Base-by-base conservation (phyloP, 768 basidiomycete species). In the Boletellus ananiceps region DNA sequence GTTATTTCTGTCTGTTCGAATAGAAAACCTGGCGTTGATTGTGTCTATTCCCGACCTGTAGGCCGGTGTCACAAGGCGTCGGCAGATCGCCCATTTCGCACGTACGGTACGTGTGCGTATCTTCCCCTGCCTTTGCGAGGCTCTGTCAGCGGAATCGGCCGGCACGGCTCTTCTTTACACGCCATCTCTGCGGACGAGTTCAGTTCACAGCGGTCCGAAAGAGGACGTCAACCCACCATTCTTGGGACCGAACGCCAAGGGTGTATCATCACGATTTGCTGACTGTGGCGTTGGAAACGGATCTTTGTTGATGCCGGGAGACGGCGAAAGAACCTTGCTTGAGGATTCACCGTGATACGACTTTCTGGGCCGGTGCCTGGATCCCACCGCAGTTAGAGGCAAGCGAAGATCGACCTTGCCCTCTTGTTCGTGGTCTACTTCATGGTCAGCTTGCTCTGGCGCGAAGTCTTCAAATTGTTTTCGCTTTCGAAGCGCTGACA, bases 1-100 rank as follows among this genome's bases (percentile, higher is more conserved):
- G 0, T 74, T 72, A 61, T 95, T 95, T 32, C 67, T 71, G 8
- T 68, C 67, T 4, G 82, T 78, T 55, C 88, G 74, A 44, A 94
- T 85, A 47, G 79, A 78, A 62, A 80, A 93, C 8, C 70, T 63
- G 6, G 80, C 73, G 55, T 84, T 88, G 58, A 88, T 82, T 3
- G 81, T 78, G 23, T 63, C 66, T 9, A 70, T 61, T 33, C 56
- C 60, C 8, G 58, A 33, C 27, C 68, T 67, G 27, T 48, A 61
- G 13, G 40, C 18, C 46, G 5, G 29, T 41, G 27, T 49, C 36
- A 54, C 13, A 19, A 12, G 7, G 18, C 21, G 31, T 36, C 18
- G 6, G 27, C 31, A 15, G 38, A 45, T 32, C 29, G 36, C 19
- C 38, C n/a, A 33, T 4, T 18, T 36, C 21, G 31, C 31, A 59